Percentiles rank a stretch among this genome's conserved stretches.
phyloP scores from a whole-genome alignment of 345 rosid genomes.

The Pelargonium nanum region DNA sequence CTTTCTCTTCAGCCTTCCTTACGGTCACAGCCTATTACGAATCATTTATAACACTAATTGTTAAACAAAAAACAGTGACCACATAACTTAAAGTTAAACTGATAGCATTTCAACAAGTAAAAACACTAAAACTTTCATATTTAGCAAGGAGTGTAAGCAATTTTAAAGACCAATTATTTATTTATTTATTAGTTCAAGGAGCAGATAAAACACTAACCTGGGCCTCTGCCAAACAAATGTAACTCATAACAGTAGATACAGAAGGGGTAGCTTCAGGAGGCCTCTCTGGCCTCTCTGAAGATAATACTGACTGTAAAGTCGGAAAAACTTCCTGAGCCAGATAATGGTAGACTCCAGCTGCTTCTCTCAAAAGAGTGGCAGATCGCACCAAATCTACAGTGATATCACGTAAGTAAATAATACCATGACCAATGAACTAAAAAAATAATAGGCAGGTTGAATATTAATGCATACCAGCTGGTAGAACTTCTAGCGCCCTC shows the following conservation, averaged over 20 bases:
- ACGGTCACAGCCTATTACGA: conserved; percentile 41
- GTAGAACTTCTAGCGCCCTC: conserved; percentile 51
- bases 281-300: conserved; percentile 46
- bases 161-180: too few species aligned
- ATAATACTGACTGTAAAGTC: conserved; percentile 24
- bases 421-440: conserved; percentile 1
- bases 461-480: conserved; percentile 32
- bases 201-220: conserved; percentile 38
- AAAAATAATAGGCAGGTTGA: background rate
- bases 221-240: conserved; percentile 77
- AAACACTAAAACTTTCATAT: background rate
- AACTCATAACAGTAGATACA: conserved; percentile 41
- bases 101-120: background rate
- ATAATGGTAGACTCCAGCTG: conserved; percentile 62
- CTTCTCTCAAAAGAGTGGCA: conserved; percentile 57
- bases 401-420: conserved; percentile 6
- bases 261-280: conserved; percentile 51
- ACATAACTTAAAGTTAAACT: background rate
- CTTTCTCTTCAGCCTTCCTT: conserved; percentile 58
- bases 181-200: too few species aligned
- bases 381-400: conserved; percentile 45
- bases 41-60: background rate
- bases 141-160: background rate
- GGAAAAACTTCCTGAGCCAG: conserved; percentile 49
- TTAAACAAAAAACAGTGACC: conserved; percentile 1